Evolutionary conservation across 2,329 filamentous ascomycete species (phyloP), one percentile per base, ranked within the genome.

Genomic region (Parafenestella ontariensis): DNA sequence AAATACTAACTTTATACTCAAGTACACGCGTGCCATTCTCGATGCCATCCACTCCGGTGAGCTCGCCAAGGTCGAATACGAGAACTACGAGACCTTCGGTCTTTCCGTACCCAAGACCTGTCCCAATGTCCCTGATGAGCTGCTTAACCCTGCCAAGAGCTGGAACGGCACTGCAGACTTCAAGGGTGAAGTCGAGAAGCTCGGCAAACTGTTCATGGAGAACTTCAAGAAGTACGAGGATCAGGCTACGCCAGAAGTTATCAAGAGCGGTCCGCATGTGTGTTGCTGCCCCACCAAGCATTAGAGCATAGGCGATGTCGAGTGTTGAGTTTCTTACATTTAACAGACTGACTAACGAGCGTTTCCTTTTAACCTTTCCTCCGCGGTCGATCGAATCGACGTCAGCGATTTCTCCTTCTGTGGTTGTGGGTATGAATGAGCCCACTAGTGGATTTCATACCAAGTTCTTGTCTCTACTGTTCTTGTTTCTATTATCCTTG

Each of bases 11-110:
- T 28, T 28, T 28, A 28, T 28, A 28, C 11, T 98, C 77, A 97
- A 97, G 83, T 99, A 98, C 85, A 99, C 95, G 34, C 93, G 95
- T 72, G 94, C 95, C 71, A 98, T 99, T 77, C 88, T 99, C 69
- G 94, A 99, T 78, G 90, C 94, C 76, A 97, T 99, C 81, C 95
- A 99, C 89, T 93, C 87, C 47, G 95, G 95, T 68, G 92, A 96
- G 81, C 91, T 99, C 66, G 92, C 92, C 74, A 90, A 96, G 70
- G 89, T 86, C 60, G 89, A 96, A 79, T 99, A 91, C 81, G 95
- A 99, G 84, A 92, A 82, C 65, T 99, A 99, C 82, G 92, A 92
- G 36, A 88, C 92, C 62, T 99, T 99, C 88, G 96, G 97, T 85
- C 89, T 99, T 54, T 86, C 89, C 74, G 92, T 99, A n/a, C 95